phyloP scores from a whole-genome alignment of 2,329 filamentous ascomycete genomes.

The Passalora sequoiae region DNA sequence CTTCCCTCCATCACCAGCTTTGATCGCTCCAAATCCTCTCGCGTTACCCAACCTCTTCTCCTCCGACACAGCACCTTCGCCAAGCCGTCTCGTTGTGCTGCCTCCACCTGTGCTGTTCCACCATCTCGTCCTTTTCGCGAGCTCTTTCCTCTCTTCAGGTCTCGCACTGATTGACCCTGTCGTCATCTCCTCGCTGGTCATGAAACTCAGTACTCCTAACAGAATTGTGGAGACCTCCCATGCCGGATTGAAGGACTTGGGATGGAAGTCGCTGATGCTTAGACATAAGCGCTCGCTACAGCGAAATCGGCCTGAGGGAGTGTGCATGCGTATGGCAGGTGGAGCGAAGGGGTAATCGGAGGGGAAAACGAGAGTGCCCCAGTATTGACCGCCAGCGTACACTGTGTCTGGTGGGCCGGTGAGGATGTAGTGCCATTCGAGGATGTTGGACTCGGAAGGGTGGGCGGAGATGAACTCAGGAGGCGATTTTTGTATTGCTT shows the following conservation, averaged over 20 bases:
- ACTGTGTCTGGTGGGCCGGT: slow-evolving; percentile 91
- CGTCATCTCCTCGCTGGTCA: slow-evolving; percentile 98
- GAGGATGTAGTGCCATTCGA: slow-evolving; percentile 57
- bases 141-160: slow-evolving; percentile 68
- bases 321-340: slow-evolving; percentile 98
- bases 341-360: slow-evolving; percentile 96
- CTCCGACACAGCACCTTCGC: slow-evolving; percentile 17
- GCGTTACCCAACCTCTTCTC: slow-evolving; percentile 15
- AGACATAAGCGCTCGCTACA: slow-evolving; percentile 87
- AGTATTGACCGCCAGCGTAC: slow-evolving; percentile 93
- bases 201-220: slow-evolving; percentile 89
- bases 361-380: slow-evolving; percentile 93
- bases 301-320: slow-evolving; percentile 90
- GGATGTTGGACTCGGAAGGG: slow-evolving; percentile 33
- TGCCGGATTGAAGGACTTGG: slow-evolving; percentile 94
- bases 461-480: slow-evolving; percentile 33
- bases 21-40: slow-evolving; percentile 67
- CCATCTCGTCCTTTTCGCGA: slow-evolving; percentile 77
- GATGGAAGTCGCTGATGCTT: slow-evolving; percentile 95
- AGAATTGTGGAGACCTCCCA: slow-evolving; percentile 98
- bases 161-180: slow-evolving; percentile 80
- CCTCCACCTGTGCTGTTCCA: slow-evolving; percentile 96
- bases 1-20: slow-evolving; percentile 83
- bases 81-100: slow-evolving; percentile 50
- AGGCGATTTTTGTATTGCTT: slow-evolving; percentile 33